phyloP scores from a whole-genome alignment of 176 grass and related monocot species.

The Saccharum officinarum region DNA sequence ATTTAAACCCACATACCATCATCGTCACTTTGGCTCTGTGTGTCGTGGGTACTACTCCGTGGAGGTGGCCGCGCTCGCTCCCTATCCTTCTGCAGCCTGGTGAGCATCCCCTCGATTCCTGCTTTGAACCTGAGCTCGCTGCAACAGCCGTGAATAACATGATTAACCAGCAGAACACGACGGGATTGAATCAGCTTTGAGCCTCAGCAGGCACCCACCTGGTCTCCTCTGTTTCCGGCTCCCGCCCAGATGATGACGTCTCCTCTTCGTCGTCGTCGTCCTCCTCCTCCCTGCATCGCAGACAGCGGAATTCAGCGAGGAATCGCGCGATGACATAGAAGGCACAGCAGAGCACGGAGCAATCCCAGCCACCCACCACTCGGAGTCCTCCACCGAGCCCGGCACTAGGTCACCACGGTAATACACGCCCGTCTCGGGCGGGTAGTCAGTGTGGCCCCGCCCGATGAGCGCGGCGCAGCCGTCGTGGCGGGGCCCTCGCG shows the following conservation, averaged over 20 bases:
- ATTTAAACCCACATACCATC: conserved; percentile 16
- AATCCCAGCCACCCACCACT: conserved; percentile 15
- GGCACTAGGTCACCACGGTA: conserved; percentile 2
- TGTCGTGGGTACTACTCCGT: background rate
- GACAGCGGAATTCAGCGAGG: conserved; percentile 2
- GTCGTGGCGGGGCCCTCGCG: background rate
- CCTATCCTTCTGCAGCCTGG: conserved; percentile 51
- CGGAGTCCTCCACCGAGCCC: background rate
- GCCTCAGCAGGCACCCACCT: conserved; percentile 33
- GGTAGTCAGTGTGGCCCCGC: conserved; percentile 33
- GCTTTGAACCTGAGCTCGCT: conserved; percentile 22
- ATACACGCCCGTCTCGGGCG: background rate
- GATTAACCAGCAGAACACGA: background rate
- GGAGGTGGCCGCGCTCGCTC: background rate
- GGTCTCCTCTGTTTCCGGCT: background rate
- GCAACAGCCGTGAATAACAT: background rate
- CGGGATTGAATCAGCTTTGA: background rate
- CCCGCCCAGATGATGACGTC: conserved; percentile 17
- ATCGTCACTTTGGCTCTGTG: background rate
- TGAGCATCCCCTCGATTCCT: conserved; percentile 55
- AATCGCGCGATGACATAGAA: background rate
- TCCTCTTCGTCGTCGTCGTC: background rate
- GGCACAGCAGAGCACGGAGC: background rate
- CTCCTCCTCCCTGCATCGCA: conserved; percentile 27
- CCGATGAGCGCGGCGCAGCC: background rate